Percentiles rank a stretch among this genome's conserved stretches.
Conservation (phyloP, 352 stramenopile species). For the Thalassiosira pacifica region DNA sequence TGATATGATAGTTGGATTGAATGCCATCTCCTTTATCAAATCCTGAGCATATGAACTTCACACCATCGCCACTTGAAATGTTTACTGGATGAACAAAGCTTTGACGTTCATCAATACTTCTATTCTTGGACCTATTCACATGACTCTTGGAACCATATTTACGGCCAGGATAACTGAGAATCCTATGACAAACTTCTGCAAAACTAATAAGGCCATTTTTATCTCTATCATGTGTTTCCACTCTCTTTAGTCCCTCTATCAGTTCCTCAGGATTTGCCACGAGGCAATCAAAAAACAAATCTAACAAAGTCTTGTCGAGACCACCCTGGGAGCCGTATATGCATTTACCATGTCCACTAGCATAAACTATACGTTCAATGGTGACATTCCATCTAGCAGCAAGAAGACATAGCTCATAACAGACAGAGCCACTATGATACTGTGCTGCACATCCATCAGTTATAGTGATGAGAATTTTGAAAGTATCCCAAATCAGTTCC, state of each 20-base stretch:
- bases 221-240: background rate
- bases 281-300: constrained; percentile 7
- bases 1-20: background rate
- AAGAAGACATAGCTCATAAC: background rate
- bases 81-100: background rate
- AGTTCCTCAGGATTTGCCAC: constrained; percentile 1
- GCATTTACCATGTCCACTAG: constrained; percentile 1
- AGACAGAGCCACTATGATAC: constrained; percentile 9
- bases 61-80: background rate
- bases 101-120: background rate
- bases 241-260: background rate
- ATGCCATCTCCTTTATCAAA: background rate
- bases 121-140: background rate
- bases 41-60: background rate
- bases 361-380: background rate
- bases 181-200: background rate
- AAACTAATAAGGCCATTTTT: background rate
- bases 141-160: background rate
- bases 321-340: background rate
- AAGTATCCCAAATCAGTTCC: background rate
- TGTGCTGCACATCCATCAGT: background rate
- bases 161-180: background rate
- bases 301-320: constrained; percentile 5
- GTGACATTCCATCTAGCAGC: background rate
- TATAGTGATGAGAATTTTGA: background rate